Evolutionary conservation across 2,329 filamentous ascomycete genomes (phyloP), one percentile per base, ranked within the genome.

Genomic region (Macroventuria anomochaeta): DNA sequence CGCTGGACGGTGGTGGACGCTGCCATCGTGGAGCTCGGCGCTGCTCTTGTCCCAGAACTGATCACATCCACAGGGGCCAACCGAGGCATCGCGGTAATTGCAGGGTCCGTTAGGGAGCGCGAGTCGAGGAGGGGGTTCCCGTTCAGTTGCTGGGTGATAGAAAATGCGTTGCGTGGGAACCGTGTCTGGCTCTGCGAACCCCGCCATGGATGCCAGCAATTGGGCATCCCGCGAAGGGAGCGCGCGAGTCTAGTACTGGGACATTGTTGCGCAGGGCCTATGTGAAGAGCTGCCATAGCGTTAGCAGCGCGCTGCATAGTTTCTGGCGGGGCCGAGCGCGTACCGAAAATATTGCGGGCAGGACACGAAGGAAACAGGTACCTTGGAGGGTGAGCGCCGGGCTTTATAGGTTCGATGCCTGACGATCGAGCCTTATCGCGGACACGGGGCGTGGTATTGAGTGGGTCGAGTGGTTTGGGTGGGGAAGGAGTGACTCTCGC

Each of bases 11-110:
- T 69, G 55, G 38, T 67, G 61, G 13, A 44, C 48, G 46, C 68
- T 71, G 12, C 57, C 65, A 20, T 69, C 62, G 41, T 75, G 68
- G 17, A 73, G 51, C 32, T 73, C 67, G 42, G 63, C 69, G 40
- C 67, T 74, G 37, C 57, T 43, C 42, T 68, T 69, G 54, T 73
- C 71, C 79, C 80, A 84, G 62, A 84, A 85, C 46, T 81, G 77
- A 53, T 75, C 74, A 68, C 82, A 85, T 37, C 81, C 81, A 70
- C 82, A 85, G n/a, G 68, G 65, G 33, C 80, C 78, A 32, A 67
- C 59, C 40, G 68, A 76, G 54, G 80, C 64, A 57, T 83, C 78
- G 62, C 78, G 79, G 68, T 76, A 81, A 65, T 81, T 80, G 75
- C 82, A 85, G 28, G 76, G 71, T 39, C 82, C 82, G 59, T 69